Base-by-base conservation (phyloP, 441 rosid genomes). In the Populus hybrid region DNA sequence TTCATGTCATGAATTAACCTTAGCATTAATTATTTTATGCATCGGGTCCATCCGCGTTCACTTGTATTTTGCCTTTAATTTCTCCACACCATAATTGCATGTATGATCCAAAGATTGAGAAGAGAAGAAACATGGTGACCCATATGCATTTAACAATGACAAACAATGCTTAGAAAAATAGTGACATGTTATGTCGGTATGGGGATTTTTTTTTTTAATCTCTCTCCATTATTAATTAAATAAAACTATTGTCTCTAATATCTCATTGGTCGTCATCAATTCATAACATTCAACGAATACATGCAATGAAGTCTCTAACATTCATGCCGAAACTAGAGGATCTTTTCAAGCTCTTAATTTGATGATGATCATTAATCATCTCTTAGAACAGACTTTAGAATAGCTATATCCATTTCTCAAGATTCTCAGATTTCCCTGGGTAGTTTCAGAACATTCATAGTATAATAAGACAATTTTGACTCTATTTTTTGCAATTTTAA, bases 241-340 rank as follows among this genome's bases (percentile, higher is more conserved):
- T 53, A 70, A 68, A 75, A 78, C 72, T 75, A 21, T 83, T 76
- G 61, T 35, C 59, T 30, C 16, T 69, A 72, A 63, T 74, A 65
- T 75, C 78, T 34, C 67, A 71, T 50, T 64, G 59, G 77, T 81
- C 83, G 28, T 75, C 53, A 68, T 83, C 85, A 74, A 36, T 79
- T 83, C 85, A 71, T 63, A 79, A 80, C 57, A 79, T 71, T 76
- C 96, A 38, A 93, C 97, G 82, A 95, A 92, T 84, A 92, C 93
- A 0, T 88, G 84, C 82, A 91, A 89, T 74, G 98, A 93, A 79
- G 88, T 88, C 70, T 86, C 89, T 70, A 91, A 88, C 84, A 86
- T 86, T 80, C 94, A 84, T 72, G 81, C 85, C 46, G 97, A 92
- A 40, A 89, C 89, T 76, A 90, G 88, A 85, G 95, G 90, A 77